Percentiles rank a stretch among this genome's conserved stretches.
phyloP scores from a whole-genome alignment of 495 filamentous ascomycete species.

The Hypoxylon rickii region DNA sequence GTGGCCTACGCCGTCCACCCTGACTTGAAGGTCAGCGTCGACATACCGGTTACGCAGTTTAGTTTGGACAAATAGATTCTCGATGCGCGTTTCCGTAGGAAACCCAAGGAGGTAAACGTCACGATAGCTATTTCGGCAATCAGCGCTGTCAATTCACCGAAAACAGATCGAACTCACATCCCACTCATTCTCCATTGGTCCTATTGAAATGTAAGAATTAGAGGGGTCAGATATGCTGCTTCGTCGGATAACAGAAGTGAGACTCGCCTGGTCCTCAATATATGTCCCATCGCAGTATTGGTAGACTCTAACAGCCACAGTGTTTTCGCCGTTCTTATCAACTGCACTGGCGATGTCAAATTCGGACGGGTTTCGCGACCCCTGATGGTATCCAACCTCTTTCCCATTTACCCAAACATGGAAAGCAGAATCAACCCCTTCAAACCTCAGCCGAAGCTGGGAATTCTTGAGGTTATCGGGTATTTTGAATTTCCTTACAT shows the following conservation, averaged over 20 bases:
- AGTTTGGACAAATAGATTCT: conserved; percentile 62
- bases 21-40: conserved; percentile 56
- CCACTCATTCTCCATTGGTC: conserved; percentile 49
- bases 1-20: conserved; percentile 44
- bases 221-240: no score
- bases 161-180: conserved; percentile 6
- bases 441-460: conserved; percentile 64
- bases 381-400: conserved; percentile 65
- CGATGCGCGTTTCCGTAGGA: conserved; percentile 54
- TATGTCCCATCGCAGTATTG: conserved; percentile 67
- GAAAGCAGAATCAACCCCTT: conserved; percentile 70
- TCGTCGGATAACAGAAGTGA: no score
- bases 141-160: not conserved
- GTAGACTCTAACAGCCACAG: conserved; percentile 62
- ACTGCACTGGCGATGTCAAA: conserved; percentile 61
- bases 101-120: conserved; percentile 66
- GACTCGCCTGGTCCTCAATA: conserved; percentile 63
- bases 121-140: conserved; percentile 49
- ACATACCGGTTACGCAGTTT: conserved; percentile 59
- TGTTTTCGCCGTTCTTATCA: conserved; percentile 48
- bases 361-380: conserved; percentile 65
- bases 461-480: conserved; percentile 43
- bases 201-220: conserved; percentile 9
- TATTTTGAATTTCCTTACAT: conserved; percentile 58
- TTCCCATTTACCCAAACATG: conserved; percentile 66